Conservation (phyloP, 2,329 filamentous ascomycete genomes). For the Talaromyces piceae region DNA sequence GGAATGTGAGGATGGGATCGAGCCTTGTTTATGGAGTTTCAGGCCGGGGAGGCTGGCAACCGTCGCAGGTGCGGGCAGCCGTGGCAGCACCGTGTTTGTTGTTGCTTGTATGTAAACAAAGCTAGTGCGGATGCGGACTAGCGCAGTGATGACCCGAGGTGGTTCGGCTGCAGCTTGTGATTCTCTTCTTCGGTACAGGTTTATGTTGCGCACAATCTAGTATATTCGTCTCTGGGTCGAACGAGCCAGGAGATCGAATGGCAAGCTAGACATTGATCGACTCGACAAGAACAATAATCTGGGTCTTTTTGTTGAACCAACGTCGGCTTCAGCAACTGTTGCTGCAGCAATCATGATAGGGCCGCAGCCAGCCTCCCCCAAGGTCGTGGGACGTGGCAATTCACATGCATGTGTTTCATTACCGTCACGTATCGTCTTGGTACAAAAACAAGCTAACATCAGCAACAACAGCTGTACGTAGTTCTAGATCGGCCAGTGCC, state of each 20-base stretch:
- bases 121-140: background rate
- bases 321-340: background rate
- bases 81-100: slow-evolving; percentile 3
- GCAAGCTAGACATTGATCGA: no score
- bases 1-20: slow-evolving; percentile 9
- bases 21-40: slow-evolving; percentile 9
- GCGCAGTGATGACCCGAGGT: background rate
- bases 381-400: background rate
- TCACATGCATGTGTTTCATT: background rate
- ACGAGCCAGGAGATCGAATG: no score
- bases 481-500: background rate
- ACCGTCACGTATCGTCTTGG: background rate
- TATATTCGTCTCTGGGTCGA: no score
- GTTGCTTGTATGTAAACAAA: slow-evolving; percentile 10
- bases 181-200: background rate
- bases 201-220: no score
- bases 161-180: background rate
- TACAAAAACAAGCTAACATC: background rate
- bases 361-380: background rate
- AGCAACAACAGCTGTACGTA: no score
- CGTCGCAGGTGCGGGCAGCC: slow-evolving; percentile 1
- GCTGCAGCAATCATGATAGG: background rate
- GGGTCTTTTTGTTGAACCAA: no score
- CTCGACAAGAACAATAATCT: no score
- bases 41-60: slow-evolving; percentile 1